These are phyloP conservation scores for Solanum chmielewskii DNA, from an alignment of 257 asterid genomes.

Conservation along the genomic window DNA sequence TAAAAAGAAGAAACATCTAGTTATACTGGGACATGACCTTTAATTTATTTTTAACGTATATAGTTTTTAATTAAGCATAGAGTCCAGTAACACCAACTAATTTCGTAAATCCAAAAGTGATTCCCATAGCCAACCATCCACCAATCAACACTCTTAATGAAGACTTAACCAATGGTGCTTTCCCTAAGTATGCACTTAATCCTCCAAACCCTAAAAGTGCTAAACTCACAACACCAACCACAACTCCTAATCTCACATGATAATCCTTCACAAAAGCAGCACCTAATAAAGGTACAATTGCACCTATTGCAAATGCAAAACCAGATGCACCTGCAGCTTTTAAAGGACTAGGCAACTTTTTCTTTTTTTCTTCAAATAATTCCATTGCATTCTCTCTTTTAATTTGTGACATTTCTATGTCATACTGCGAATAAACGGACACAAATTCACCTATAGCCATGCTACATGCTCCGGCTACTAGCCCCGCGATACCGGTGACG, in stretches of 20 bases:
- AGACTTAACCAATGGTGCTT: conserved; percentile 34
- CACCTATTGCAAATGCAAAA: conserved; percentile 46
- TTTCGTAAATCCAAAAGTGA: conserved; percentile 59
- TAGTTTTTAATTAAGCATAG: neutral
- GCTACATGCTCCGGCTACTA: conserved; percentile 65
- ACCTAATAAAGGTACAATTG: conserved; percentile 46
- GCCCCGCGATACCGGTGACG: conserved; percentile 52
- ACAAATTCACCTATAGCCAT: conserved; percentile 79
- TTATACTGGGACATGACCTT: neutral
- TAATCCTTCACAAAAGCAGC: conserved; percentile 33
- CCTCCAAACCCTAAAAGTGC: conserved; percentile 54
- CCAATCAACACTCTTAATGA: conserved; percentile 50
- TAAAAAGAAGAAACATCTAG: neutral
- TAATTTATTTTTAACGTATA: neutral
- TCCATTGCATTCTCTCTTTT: conserved; percentile 6
- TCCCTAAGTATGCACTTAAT: conserved; percentile 43
- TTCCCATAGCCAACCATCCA: conserved; percentile 61
- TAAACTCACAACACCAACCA: conserved; percentile 37
- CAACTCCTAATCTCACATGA: conserved; percentile 37
- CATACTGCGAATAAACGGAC: conserved; percentile 56
- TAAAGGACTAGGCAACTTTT: conserved; percentile 40
- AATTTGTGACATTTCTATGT: conserved; percentile 50
- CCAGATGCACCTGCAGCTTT: conserved; percentile 58
- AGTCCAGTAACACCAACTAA: conserved; percentile 22
- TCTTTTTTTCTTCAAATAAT: neutral